Evolutionary conservation across 225 moss, liverwort and hornwort genomes (phyloP), one percentile per base, ranked within the genome.

Genomic region (Straminergon stramineum): DNA sequence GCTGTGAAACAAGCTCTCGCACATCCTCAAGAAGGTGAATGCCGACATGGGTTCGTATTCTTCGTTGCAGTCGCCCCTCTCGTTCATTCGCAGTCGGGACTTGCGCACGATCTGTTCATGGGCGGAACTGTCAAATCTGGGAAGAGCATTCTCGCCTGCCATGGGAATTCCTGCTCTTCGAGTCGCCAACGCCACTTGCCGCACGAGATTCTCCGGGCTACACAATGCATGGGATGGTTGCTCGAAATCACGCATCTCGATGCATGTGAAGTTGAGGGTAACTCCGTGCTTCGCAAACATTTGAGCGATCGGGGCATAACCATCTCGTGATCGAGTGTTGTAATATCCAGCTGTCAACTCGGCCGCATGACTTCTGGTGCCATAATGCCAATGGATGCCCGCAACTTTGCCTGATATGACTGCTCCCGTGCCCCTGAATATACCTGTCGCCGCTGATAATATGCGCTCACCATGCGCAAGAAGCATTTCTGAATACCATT

Each of bases 341-440:
- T 96, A 96, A 71, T 96, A 96, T 39, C 96, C 96, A 24, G 96
- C 96, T 51, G 96, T 95, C 57, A 96, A 91, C 73, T 96, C 95
- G 60, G 95, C 93, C 28, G 96, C 96, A 88, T 96, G 96, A 82
- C 95, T 95, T 88, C 95, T 91, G 21, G 95, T 95, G 23, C 96
- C 94, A 43, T 95, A 96, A 56, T 96, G 95, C 96, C 96, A 96
- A 83, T 96, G 95, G 45, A 95, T 95, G 48, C 95, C 96, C 14
- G 96, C 96, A n/a, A 95, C 95, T 89, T 95, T 96, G 34, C 96
- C 96, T 19, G 96, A 96, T 35, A 95, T 91, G 23, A 91, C 84
- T 22, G 93, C 95, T 69, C 95, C 96, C 26, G 94, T 94, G 21
- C 96, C 96, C 66, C 95, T 92, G 89, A 96, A 96, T 61, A 96